Evolutionary conservation across 2,329 filamentous ascomycete genomes (phyloP).

Genomic region (Fusarium brevicatenulatum): DNA sequence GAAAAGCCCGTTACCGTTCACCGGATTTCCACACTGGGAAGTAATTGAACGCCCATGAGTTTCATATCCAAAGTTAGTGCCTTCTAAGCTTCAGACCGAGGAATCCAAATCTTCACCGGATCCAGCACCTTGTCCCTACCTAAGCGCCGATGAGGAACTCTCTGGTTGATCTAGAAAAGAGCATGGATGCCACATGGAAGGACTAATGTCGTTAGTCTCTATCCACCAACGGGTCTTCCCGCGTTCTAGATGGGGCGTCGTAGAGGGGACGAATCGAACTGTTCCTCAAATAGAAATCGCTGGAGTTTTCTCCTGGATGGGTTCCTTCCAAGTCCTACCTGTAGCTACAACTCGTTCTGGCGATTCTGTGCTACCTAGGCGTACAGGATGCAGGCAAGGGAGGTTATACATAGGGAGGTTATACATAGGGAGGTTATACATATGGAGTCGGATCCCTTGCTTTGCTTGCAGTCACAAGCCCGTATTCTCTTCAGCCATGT

Average conservation of each 20-base stretch:
- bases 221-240: conserved; percentile 29
- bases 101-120: neutral
- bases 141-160: neutral
- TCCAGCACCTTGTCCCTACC: conserved; percentile 2
- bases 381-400: conserved; percentile 7
- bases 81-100: neutral
- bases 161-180: conserved; percentile 22
- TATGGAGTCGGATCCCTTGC: conserved; percentile 3
- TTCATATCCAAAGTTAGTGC: conserved; percentile 9
- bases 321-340: neutral
- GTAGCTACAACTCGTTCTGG: conserved; percentile 3
- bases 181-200: conserved; percentile 33
- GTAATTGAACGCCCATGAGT: neutral
- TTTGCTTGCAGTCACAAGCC: conserved; percentile 3
- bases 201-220: conserved; percentile 8
- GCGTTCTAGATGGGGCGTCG: neutral
- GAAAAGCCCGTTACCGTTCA: neutral
- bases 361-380: neutral
- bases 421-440: conserved; percentile 20
- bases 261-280: conserved; percentile 11
- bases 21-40: neutral
- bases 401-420: conserved; percentile 14
- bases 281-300: neutral
- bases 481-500: conserved; percentile 13
- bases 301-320: neutral